Conservation (phyloP, 208 protist genomes). For the Crithidia bombi region DNA sequence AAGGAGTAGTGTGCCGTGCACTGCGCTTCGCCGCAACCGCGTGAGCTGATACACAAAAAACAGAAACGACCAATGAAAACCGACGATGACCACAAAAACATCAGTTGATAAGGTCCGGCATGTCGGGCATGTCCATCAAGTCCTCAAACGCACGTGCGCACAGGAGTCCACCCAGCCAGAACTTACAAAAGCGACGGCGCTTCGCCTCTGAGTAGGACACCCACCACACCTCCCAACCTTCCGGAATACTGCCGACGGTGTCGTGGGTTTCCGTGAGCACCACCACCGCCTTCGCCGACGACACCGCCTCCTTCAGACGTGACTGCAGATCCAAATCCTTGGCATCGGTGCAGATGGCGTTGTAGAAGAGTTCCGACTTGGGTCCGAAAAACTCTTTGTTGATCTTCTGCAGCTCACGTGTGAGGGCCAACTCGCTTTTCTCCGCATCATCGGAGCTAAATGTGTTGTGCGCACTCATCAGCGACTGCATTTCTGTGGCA, state of each 20-base stretch:
- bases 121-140: slow-evolving; percentile 83
- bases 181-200: slow-evolving; percentile 59
- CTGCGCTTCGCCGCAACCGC: no score
- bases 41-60: no score
- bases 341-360: neutral
- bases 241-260: slow-evolving; percentile 29
- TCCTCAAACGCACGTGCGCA: slow-evolving; percentile 64
- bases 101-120: slow-evolving; percentile 76
- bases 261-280: slow-evolving; percentile 27
- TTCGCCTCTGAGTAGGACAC: slow-evolving; percentile 59
- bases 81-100: no score
- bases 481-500: slow-evolving; percentile 9
- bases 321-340: slow-evolving; percentile 18
- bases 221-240: slow-evolving; percentile 80
- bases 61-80: no score
- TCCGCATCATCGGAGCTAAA: slow-evolving; percentile 37
- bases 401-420: slow-evolving; percentile 27
- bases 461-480: slow-evolving; percentile 11
- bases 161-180: slow-evolving; percentile 57
- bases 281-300: slow-evolving; percentile 28
- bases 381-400: slow-evolving; percentile 38
- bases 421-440: slow-evolving; percentile 33
- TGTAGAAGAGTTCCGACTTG: slow-evolving; percentile 20
- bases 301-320: slow-evolving; percentile 31
- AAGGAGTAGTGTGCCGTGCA: no score